These are phyloP conservation scores for Pseudogymnoascus verrucosus DNA, from an alignment of 2,329 filamentous ascomycete genomes.

Conservation along the genomic window DNA sequence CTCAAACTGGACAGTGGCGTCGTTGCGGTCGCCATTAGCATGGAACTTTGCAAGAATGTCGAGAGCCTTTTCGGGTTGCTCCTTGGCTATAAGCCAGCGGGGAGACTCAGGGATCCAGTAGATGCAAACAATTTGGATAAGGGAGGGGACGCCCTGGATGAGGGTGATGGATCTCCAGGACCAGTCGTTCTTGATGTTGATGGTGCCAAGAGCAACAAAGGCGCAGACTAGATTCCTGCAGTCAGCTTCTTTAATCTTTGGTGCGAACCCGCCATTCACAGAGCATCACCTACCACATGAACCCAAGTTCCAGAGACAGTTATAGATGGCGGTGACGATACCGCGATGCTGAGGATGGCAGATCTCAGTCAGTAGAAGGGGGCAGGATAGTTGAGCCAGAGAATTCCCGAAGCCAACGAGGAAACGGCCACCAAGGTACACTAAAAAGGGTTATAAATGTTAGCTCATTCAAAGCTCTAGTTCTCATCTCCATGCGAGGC, in stretches of 20 bases:
- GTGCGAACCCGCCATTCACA: neutral
- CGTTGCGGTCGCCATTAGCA: slow-evolving; percentile 41
- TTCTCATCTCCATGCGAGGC: too few relatives aligned
- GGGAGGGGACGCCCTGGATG: slow-evolving; percentile 52
- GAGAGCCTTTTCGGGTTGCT: slow-evolving; percentile 42
- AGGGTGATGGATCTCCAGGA: slow-evolving; percentile 59
- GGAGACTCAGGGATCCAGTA: slow-evolving; percentile 53
- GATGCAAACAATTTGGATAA: slow-evolving; percentile 56
- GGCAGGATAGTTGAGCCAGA: slow-evolving; percentile 54
- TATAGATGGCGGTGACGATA: slow-evolving; percentile 57
- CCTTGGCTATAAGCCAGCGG: slow-evolving; percentile 48
- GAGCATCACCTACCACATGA: slow-evolving; percentile 28
- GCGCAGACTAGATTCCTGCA: slow-evolving; percentile 43
- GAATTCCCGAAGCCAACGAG: slow-evolving; percentile 62
- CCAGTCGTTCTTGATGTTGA: slow-evolving; percentile 51
- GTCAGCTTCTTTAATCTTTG: slow-evolving; percentile 15
- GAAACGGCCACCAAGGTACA: slow-evolving; percentile 54
- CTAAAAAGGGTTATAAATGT: slow-evolving; percentile 21
- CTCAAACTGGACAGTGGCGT: slow-evolving; percentile 40
- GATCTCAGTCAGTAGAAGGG: slow-evolving; percentile 57
- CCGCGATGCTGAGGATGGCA: slow-evolving; percentile 62
- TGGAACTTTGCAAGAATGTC: slow-evolving; percentile 45
- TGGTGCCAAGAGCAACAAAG: slow-evolving; percentile 56
- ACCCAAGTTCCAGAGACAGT: slow-evolving; percentile 60
- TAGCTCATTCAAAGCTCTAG: neutral